Conservation (phyloP, 768 basidiomycete genomes). For the Strobilomyces confusus region DNA sequence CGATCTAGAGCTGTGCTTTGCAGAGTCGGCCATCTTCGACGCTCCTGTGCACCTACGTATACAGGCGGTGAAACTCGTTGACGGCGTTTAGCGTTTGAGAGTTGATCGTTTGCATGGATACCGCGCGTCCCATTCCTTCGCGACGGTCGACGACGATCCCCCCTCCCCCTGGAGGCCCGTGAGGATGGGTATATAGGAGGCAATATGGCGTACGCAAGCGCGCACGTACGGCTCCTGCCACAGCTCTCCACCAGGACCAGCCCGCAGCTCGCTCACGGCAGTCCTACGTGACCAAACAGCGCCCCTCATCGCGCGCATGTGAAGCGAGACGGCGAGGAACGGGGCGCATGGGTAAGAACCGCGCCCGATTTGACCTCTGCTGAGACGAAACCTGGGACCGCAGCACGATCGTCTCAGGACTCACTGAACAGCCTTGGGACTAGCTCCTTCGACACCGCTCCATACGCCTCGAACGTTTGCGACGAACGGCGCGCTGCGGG, state of each 20-base stretch:
- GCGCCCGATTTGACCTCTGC: too few relatives aligned
- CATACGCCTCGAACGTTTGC: neutral
- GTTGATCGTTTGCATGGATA: conserved; percentile 7
- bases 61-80: neutral
- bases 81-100: neutral
- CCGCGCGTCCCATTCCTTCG: neutral
- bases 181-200: neutral
- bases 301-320: too few relatives aligned
- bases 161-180: neutral
- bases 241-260: neutral
- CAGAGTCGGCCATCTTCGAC: neutral
- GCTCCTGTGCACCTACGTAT: neutral
- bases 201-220: neutral
- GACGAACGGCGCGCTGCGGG: neutral
- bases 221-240: neutral
- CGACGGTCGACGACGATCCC: conserved; percentile 6
- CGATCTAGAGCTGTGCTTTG: neutral
- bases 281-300: too few relatives aligned
- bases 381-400: too few relatives aligned
- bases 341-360: too few relatives aligned
- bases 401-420: too few relatives aligned
- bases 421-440: too few relatives aligned
- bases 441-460: neutral
- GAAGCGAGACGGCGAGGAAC: too few relatives aligned
- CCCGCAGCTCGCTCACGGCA: neutral